These are phyloP conservation scores for Linaria vulgaris DNA, from an alignment of 257 asterid species.

Conservation along the genomic window DNA sequence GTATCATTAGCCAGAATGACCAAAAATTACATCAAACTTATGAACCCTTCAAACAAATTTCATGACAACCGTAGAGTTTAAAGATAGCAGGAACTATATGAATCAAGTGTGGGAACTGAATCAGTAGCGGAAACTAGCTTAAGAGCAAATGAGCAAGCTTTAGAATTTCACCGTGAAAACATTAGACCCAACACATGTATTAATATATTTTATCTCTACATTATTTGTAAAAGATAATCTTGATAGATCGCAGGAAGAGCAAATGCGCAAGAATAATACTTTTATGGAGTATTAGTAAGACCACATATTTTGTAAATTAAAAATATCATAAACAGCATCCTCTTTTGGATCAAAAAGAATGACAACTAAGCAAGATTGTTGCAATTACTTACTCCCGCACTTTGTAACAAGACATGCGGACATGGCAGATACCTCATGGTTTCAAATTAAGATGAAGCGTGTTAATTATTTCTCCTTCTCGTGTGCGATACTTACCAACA, in stretches of 20 bases:
- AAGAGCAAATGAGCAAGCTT: neutral
- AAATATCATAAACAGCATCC: too few relatives aligned
- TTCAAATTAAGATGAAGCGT: too few relatives aligned
- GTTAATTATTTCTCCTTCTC: too few relatives aligned
- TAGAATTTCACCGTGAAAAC: neutral
- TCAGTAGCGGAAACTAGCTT: too few relatives aligned
- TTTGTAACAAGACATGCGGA: too few relatives aligned
- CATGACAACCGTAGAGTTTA: neutral
- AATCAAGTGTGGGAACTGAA: neutral
- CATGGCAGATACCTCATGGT: too few relatives aligned
- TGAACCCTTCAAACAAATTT: neutral
- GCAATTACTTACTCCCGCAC: too few relatives aligned
- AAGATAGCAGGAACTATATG: neutral
- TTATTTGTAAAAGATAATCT: too few relatives aligned
- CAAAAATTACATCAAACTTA: slow-evolving; percentile 10
- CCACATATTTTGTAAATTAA: too few relatives aligned
- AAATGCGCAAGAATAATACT: neutral
- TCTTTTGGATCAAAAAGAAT: too few relatives aligned
- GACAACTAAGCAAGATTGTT: too few relatives aligned
- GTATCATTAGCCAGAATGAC: neutral
- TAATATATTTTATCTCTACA: neutral
- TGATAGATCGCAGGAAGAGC: neutral
- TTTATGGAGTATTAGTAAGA: neutral
- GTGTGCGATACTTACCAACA: too few relatives aligned
- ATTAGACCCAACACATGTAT: neutral